A percentile compares a stretch with the other conserved stretches of the same genome.
Evolutionary conservation across 2,329 filamentous ascomycete genomes (phyloP).

Genomic region (Juglanconis sp.): DNA sequence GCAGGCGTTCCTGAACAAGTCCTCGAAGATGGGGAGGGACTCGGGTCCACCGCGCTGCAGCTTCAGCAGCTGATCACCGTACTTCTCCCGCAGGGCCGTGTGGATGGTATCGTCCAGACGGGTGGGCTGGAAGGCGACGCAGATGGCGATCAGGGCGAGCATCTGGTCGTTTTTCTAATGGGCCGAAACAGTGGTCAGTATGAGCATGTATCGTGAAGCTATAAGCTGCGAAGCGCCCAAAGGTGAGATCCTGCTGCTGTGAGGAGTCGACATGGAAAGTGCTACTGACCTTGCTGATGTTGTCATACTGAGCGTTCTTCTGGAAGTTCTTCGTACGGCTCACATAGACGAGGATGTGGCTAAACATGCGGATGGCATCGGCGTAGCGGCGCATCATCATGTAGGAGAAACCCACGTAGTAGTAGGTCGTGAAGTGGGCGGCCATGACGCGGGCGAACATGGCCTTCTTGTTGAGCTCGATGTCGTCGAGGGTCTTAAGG

Average conservation of each 20-base stretch:
- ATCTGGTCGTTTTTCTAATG: conserved; percentile 94
- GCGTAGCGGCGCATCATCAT: conserved; percentile 99
- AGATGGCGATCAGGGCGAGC: conserved; percentile 98
- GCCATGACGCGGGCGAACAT: conserved; percentile 99
- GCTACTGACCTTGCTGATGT: conserved; percentile 73
- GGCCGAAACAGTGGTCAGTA: not conserved
- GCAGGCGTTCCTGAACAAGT: conserved; percentile 96
- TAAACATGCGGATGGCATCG: conserved; percentile 99
- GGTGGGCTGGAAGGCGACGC: conserved; percentile 95
- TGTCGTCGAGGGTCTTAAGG: conserved; percentile 97
- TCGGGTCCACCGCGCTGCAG: conserved; percentile 96
- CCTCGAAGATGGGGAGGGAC: conserved; percentile 93
- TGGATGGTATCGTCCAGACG: conserved; percentile 98
- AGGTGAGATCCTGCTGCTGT: too few species aligned
- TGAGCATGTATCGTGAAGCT: not conserved
- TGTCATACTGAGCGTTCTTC: conserved; percentile 97
- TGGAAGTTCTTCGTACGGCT: conserved; percentile 99
- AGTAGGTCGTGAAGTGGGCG: conserved; percentile 99
- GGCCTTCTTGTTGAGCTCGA: conserved; percentile 99
- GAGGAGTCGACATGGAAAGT: too few species aligned
- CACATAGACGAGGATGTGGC: conserved; percentile 98
- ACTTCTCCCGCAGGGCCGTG: conserved; percentile 96
- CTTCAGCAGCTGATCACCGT: conserved; percentile 95
- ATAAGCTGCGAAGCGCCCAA: too few species aligned
- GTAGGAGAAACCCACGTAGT: conserved; percentile 99